A percentile compares a stretch with the other conserved stretches of the same genome.
phyloP scores from a whole-genome alignment of 208 protist genomes.

The Leishmania tropica region DNA sequence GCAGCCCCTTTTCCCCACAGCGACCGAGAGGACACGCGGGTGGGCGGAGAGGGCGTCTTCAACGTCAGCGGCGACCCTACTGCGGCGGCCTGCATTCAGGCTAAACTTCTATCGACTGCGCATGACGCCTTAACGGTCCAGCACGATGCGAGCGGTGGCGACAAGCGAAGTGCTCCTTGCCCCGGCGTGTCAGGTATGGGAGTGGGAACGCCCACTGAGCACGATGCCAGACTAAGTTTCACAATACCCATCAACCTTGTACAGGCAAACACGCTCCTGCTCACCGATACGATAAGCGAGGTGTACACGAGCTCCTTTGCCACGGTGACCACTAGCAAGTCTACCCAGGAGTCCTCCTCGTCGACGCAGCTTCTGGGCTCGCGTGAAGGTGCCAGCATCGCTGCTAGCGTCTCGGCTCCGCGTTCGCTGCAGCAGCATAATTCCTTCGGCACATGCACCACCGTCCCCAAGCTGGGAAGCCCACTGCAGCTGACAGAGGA shows the following conservation, averaged over 20 bases:
- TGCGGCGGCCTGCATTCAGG: background rate
- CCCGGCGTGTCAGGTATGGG: background rate
- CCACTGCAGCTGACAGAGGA: background rate
- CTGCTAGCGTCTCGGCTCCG: background rate
- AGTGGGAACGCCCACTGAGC: background rate
- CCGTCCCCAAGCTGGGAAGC: background rate
- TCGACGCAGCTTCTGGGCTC: background rate
- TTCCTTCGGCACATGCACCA: background rate
- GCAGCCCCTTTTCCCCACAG: background rate
- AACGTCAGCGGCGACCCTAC: background rate
- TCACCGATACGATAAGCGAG: background rate
- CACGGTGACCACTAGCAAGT: background rate
- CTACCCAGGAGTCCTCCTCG: constrained; percentile 4
- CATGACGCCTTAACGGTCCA: background rate
- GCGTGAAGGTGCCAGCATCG: background rate
- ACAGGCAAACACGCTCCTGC: background rate
- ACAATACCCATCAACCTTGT: background rate
- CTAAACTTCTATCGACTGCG: background rate
- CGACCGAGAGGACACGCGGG: background rate
- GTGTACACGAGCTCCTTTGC: background rate
- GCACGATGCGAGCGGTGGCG: background rate
- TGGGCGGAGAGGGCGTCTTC: background rate
- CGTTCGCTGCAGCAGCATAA: background rate
- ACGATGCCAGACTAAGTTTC: background rate
- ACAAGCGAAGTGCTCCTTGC: background rate